Evolutionary conservation across 345 rosid genomes (phyloP).

Genomic region (Bretschneidera sinensis): DNA sequence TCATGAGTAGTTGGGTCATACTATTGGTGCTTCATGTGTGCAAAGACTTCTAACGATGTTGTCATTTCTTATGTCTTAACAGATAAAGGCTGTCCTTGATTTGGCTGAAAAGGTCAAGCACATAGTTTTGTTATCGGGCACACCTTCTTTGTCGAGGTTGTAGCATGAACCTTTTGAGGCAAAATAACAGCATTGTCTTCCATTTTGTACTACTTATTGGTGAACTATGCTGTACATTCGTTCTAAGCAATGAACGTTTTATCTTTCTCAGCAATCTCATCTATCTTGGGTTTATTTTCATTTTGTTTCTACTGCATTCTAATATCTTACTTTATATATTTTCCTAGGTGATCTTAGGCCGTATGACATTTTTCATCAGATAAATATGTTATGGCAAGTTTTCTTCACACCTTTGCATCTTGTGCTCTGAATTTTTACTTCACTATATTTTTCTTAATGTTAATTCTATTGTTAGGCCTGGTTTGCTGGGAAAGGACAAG

Average conservation of each 20-base stretch:
- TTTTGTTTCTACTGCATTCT: conserved; percentile 22
- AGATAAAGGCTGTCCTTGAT: conserved; percentile 78
- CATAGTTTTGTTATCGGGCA: conserved; percentile 81
- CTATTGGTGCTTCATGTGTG: conserved; percentile 4
- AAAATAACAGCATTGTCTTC: conserved; percentile 14
- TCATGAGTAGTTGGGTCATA: not conserved
- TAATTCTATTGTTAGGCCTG: conserved; percentile 67
- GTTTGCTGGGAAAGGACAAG: conserved; percentile 82
- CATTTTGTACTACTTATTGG: conserved; percentile 6
- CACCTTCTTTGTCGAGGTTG: conserved; percentile 98
- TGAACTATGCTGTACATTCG: not conserved
- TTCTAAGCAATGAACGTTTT: conserved; percentile 4
- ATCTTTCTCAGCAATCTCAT: not conserved
- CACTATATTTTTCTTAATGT: conserved; percentile 14
- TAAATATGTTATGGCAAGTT: conserved; percentile 86
- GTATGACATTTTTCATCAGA: conserved; percentile 93
- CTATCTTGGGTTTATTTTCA: conserved; percentile 1
- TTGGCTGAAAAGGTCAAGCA: conserved; percentile 71
- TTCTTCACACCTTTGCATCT: conserved; percentile 17
- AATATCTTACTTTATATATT: conserved; percentile 25
- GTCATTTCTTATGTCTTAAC: conserved; percentile 26
- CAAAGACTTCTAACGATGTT: conserved; percentile 1
- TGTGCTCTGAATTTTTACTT: conserved; percentile 15
- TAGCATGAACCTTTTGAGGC: conserved; percentile 19
- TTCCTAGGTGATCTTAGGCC: conserved; percentile 82